Conservation (phyloP, 2,329 filamentous ascomycete species). For the Diaporthe vexans region DNA sequence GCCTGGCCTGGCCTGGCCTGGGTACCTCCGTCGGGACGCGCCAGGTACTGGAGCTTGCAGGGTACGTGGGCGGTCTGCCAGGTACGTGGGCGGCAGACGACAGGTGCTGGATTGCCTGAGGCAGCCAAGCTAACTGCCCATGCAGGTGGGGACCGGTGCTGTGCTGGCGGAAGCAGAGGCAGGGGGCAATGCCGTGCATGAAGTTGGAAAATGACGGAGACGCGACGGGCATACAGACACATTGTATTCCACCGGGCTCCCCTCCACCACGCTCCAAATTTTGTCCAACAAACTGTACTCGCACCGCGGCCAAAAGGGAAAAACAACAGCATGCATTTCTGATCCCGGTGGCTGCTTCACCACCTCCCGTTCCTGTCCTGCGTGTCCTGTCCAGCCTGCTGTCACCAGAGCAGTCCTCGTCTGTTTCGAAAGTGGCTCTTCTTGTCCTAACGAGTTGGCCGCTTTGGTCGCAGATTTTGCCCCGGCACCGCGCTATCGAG, state of each 20-base stretch:
- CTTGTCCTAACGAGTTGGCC: conserved; percentile 20
- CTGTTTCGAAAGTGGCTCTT: conserved; percentile 14
- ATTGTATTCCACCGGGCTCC: conserved; percentile 10
- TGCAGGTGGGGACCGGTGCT: conserved; percentile 27
- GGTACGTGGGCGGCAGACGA: background rate
- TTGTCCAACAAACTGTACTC: conserved; percentile 28
- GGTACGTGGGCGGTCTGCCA: conserved; percentile 10
- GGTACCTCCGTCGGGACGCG: background rate
- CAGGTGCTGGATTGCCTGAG: conserved; percentile 22
- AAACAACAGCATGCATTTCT: conserved; percentile 36
- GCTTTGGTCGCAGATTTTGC: conserved; percentile 40
- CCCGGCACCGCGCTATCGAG: conserved; percentile 34
- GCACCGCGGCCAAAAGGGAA: conserved; percentile 1
- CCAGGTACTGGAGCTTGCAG: conserved; percentile 32
- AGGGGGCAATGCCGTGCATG: conserved; percentile 36
- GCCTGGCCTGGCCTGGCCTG: background rate
- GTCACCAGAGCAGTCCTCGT: conserved; percentile 9
- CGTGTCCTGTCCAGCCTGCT: conserved; percentile 7
- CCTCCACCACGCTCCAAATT: conserved; percentile 36
- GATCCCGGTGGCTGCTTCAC: conserved; percentile 25
- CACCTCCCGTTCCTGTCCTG: conserved; percentile 16
- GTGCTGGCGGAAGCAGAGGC: conserved; percentile 24
- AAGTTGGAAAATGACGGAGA: conserved; percentile 37
- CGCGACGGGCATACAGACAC: conserved; percentile 27
- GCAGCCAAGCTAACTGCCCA: conserved; percentile 32